Conservation (phyloP, 768 basidiomycete genomes). For the Mycena vitilis region DNA sequence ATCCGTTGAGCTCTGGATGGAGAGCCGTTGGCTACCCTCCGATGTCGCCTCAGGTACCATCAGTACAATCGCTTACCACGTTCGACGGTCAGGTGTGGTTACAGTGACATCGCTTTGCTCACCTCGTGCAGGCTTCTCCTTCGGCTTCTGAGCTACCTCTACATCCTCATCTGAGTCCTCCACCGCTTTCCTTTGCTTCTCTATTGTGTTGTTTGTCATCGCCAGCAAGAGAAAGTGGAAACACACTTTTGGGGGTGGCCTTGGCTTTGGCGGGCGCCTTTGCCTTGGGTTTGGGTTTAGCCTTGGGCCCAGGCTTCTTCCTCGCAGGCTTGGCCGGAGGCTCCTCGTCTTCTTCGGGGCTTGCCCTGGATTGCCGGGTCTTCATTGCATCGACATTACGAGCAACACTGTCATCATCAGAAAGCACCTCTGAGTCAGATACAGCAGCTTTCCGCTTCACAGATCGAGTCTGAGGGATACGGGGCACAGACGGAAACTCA, state of each 20-base stretch:
- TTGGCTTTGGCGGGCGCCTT: not conserved
- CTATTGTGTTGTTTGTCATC: not conserved
- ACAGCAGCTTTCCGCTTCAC: not conserved
- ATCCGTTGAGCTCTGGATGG: not conserved
- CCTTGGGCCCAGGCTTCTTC: slow-evolving; percentile 5
- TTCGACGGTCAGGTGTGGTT: not conserved
- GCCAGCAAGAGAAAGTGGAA: not conserved
- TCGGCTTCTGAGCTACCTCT: not conserved
- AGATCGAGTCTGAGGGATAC: not conserved
- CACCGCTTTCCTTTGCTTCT: not conserved
- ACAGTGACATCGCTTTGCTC: not conserved
- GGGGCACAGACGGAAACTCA: not conserved
- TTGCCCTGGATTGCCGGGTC: not conserved
- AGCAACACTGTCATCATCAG: slow-evolving; percentile 4
- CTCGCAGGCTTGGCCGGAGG: not conserved
- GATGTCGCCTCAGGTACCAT: slow-evolving; percentile 13
- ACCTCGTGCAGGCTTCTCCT: not conserved
- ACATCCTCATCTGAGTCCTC: not conserved
- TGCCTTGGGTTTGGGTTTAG: too few species aligned
- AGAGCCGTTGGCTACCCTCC: slow-evolving; percentile 4
- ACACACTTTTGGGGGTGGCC: not conserved
- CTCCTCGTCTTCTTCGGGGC: not conserved
- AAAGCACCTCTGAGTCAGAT: not conserved
- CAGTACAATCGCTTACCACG: slow-evolving; percentile 1
- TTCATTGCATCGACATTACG: not conserved